A percentile compares a stretch with the other conserved stretches of the same genome.
Evolutionary conservation across 2,329 filamentous ascomycete genomes (phyloP).

Genomic region (Sclerotinia nivalis): DNA sequence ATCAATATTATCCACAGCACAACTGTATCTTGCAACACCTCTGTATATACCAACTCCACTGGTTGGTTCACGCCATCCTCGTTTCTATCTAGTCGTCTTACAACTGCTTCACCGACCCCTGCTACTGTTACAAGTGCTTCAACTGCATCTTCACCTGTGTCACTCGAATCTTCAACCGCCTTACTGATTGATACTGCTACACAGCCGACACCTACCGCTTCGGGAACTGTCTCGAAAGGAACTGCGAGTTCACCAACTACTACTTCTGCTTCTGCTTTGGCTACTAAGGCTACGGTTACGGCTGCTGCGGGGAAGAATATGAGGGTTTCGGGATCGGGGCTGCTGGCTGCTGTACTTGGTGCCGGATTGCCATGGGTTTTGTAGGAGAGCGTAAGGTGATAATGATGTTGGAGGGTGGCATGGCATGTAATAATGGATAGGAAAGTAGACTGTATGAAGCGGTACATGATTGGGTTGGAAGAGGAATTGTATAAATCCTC

Average conservation of each 20-base stretch:
- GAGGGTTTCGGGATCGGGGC: background rate
- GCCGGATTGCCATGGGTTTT: background rate
- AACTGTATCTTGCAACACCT: slow-evolving; percentile 14
- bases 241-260: background rate
- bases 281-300: background rate
- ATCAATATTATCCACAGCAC: slow-evolving; percentile 4
- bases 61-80: slow-evolving; percentile 1
- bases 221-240: background rate
- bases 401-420: background rate
- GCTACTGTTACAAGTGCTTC: background rate
- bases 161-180: background rate
- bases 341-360: slow-evolving; percentile 1
- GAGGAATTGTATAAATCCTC: background rate
- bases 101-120: slow-evolving; percentile 1
- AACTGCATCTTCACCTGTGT: background rate
- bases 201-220: background rate
- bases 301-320: slow-evolving; percentile 7
- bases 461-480: background rate
- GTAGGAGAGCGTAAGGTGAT: background rate
- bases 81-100: slow-evolving; percentile 1
- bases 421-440: background rate
- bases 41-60: slow-evolving; percentile 5
- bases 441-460: background rate
- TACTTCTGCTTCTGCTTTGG: background rate
- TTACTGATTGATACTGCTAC: slow-evolving; percentile 17